Percentiles rank a stretch among this genome's conserved stretches.
These are phyloP conservation scores for Alectoria sarmentosa DNA, from an alignment of 495 filamentous ascomycete species.

Conservation along the genomic window DNA sequence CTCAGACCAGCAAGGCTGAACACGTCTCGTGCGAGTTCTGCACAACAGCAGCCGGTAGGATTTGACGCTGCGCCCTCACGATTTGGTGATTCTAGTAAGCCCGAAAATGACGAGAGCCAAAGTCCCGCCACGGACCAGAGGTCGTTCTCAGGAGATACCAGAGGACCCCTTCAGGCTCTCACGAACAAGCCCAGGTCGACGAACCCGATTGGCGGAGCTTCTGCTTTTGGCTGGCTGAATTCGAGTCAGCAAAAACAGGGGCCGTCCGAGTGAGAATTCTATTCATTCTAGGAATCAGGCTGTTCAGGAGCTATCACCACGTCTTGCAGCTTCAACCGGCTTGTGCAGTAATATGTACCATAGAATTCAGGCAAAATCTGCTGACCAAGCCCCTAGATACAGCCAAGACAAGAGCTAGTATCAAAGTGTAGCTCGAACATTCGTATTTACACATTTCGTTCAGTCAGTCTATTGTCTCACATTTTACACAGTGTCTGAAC, in stretches of 20 bases:
- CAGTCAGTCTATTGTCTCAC: constrained; percentile 26
- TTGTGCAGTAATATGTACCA: constrained; percentile 20
- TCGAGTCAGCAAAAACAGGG: constrained; percentile 28
- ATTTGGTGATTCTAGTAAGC: constrained; percentile 30
- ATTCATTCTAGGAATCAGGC: neutral
- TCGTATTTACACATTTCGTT: neutral
- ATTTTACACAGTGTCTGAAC: constrained; percentile 64
- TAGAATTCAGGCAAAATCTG: constrained; percentile 5
- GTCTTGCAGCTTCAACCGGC: constrained; percentile 8
- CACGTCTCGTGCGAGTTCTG: constrained; percentile 24
- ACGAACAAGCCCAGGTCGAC: constrained; percentile 47
- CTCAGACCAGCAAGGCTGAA: constrained; percentile 53
- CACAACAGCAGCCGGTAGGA: constrained; percentile 22
- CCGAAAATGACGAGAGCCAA: constrained; percentile 20
- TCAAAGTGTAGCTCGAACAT: neutral
- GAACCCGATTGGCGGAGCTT: constrained; percentile 88
- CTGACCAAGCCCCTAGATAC: neutral
- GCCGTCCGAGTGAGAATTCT: constrained; percentile 12
- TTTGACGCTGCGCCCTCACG: constrained; percentile 27
- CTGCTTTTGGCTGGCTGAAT: constrained; percentile 92
- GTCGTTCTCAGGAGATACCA: constrained; percentile 26
- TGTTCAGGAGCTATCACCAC: neutral
- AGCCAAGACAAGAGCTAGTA: neutral
- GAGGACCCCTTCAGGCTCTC: constrained; percentile 29
- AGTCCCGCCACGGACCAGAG: constrained; percentile 26